Base-by-base conservation (phyloP, 1,139 yeast species). In the Pneumocystis carinii region DNA sequence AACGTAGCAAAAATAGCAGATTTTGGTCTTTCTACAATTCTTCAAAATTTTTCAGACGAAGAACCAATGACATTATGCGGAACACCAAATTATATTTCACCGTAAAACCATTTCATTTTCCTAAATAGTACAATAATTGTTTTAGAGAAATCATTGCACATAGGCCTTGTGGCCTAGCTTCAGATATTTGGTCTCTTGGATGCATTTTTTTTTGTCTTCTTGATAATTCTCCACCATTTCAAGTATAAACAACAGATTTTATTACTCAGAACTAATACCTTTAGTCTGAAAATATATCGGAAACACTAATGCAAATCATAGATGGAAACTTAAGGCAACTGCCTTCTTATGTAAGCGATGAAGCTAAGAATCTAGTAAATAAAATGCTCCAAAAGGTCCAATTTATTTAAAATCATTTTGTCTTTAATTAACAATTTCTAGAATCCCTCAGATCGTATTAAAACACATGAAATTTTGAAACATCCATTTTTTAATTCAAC, bases 1-100 rank as follows among this genome's bases (percentile, higher is more conserved):
- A 19, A n/a, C 15, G 10, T 59, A 39, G 57, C 48, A 36, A 55
- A 62, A 19, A 63, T 63, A 36, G 64, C 65, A n/a, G 65, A 63
- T 39, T 63, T 63, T 27, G 65, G 65, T 19, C 63, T 63, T 19
- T 63, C 65, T 36, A 63, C 62, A 24, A 57, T 38, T 32, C 59
- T 61, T 27, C 56, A 32, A 15, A 24, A 57, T 27, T 39, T 29
- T 57, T 39, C 42, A 12, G 59, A 57, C n/a, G 59, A 57, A 37
- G 59, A 57, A 19, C 27, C 41, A 12, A 37, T 57, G 42, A 57
- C 59, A 57, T 29, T 57, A 57, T 63, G 65, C 36, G 65, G 65
- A 4, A 57, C 59, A 10, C 59, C 59, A 29, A 57, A 57, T 57
- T 57, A 57, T 57, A 57, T 57, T 39, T 57, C 59, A 57, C 59